These are phyloP conservation scores for Aurantiochytrium sp. DNA, from an alignment of 108 stramenopile genomes.

Conservation along the genomic window DNA sequence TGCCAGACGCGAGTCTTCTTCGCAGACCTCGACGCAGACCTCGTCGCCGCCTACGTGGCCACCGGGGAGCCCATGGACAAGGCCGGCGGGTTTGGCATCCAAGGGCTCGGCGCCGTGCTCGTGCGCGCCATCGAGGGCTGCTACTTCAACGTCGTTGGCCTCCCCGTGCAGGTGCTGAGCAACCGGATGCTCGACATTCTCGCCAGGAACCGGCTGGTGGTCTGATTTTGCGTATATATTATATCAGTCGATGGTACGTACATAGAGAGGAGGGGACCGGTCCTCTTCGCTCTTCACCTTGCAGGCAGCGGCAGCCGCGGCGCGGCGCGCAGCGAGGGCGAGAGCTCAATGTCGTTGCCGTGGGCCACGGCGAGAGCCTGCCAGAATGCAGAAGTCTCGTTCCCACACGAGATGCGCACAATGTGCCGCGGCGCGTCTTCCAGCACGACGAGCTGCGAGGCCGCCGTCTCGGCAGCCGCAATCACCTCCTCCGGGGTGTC, in stretches of 20 bases:
- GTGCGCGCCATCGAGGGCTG: conserved; percentile 71
- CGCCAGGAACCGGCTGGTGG: neutral
- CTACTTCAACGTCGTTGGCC: conserved; percentile 86
- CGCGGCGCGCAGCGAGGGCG: neutral
- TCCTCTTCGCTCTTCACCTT: neutral
- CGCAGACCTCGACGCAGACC: conserved; percentile 56
- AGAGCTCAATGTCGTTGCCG: neutral
- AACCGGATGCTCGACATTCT: conserved; percentile 33
- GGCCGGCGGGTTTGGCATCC: conserved; percentile 90
- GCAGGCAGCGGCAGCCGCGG: too few relatives aligned
- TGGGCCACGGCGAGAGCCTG: neutral
- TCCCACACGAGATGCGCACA: neutral
- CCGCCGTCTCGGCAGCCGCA: neutral
- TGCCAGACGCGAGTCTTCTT: conserved; percentile 72
- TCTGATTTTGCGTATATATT: neutral
- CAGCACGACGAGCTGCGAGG: neutral
- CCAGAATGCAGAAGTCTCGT: neutral
- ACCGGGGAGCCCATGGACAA: conserved; percentile 93
- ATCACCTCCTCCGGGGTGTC: neutral
- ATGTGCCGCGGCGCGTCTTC: neutral
- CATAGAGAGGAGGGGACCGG: neutral
- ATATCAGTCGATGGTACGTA: neutral
- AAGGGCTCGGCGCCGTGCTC: conserved; percentile 76
- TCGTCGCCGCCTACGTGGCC: conserved; percentile 72
- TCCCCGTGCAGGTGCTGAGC: conserved; percentile 78